Percentiles rank a stretch among this genome's conserved stretches.
Conservation (phyloP, 768 basidiomycete genomes). For the Russula vinacea region DNA sequence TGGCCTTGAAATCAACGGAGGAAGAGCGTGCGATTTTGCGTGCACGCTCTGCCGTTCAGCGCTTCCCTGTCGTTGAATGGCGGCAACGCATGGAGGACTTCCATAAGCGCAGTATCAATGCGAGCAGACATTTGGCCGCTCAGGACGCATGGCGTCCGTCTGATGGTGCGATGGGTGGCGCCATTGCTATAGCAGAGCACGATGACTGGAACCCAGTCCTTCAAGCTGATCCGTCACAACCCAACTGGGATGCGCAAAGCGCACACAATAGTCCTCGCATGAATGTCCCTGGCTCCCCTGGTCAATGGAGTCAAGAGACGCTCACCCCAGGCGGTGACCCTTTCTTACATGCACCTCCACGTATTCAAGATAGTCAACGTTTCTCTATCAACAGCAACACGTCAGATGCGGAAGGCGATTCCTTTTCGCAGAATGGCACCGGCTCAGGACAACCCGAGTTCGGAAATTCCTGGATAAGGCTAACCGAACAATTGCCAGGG, state of each 20-base stretch:
- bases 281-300: conserved; percentile 53
- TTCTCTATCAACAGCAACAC: conserved; percentile 43
- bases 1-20: conserved; percentile 85
- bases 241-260: conserved; percentile 74
- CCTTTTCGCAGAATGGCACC: conserved; percentile 44
- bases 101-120: conserved; percentile 77
- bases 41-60: conserved; percentile 89
- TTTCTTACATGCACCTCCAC: conserved; percentile 41
- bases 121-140: conserved; percentile 67
- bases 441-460: conserved; percentile 46
- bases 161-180: conserved; percentile 54
- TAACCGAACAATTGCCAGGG: conserved; percentile 77
- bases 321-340: conserved; percentile 48
- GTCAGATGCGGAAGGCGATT: conserved; percentile 62
- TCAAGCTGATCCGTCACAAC: conserved; percentile 62
- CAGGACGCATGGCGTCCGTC: conserved; percentile 73
- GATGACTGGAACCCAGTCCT: conserved; percentile 79
- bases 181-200: conserved; percentile 52
- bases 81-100: conserved; percentile 94
- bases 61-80: conserved; percentile 98
- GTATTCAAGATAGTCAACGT: conserved; percentile 34
- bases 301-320: conserved; percentile 59
- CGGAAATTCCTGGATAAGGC: conserved; percentile 82
- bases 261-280: conserved; percentile 41
- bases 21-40: conserved; percentile 91